These are phyloP conservation scores for Diplosphaera chodatii DNA, from an alignment of 139 green algal genomes.

Conservation along the genomic window DNA sequence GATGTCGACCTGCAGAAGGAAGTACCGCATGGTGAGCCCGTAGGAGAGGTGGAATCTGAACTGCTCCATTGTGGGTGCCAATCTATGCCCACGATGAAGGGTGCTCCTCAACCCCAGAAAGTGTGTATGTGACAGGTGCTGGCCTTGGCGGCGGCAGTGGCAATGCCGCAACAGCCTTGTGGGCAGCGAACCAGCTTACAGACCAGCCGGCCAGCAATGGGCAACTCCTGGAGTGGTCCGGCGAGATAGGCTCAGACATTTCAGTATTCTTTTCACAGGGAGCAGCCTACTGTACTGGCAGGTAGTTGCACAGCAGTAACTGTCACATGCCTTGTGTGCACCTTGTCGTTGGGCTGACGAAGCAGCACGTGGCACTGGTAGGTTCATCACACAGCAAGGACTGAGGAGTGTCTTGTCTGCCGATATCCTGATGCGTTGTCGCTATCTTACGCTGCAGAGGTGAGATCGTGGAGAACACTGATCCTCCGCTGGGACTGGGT, in stretches of 20 bases:
- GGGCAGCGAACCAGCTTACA: slow-evolving; percentile 89
- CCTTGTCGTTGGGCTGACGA: too few relatives aligned
- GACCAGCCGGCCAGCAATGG: slow-evolving; percentile 63
- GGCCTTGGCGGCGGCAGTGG: slow-evolving; percentile 91
- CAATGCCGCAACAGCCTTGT: slow-evolving; percentile 96
- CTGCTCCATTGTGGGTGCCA: too few relatives aligned
- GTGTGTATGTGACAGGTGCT: slow-evolving; percentile 54
- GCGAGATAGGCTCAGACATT: slow-evolving; percentile 95
- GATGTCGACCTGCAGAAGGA: slow-evolving; percentile 80
- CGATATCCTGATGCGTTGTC: too few relatives aligned
- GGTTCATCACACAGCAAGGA: too few relatives aligned
- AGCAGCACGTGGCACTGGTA: too few relatives aligned
- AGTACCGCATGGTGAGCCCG: slow-evolving; percentile 74
- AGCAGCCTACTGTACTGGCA: slow-evolving; percentile 93
- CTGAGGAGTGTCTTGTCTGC: too few relatives aligned
- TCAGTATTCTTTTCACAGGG: slow-evolving; percentile 92
- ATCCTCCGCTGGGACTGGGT: slow-evolving; percentile 65
- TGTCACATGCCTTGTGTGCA: too few relatives aligned
- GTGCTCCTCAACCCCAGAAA: too few relatives aligned
- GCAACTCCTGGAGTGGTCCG: slow-evolving; percentile 81
- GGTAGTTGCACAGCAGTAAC: slow-evolving; percentile 9
- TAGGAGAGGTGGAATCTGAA: too few relatives aligned
- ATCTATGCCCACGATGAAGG: too few relatives aligned
- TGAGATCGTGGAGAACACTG: slow-evolving; percentile 90
- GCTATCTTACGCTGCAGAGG: slow-evolving; percentile 57